Evolutionary conservation across 2,329 filamentous ascomycete species (phyloP).

Genomic region (Neofusicoccum cordaticola): DNA sequence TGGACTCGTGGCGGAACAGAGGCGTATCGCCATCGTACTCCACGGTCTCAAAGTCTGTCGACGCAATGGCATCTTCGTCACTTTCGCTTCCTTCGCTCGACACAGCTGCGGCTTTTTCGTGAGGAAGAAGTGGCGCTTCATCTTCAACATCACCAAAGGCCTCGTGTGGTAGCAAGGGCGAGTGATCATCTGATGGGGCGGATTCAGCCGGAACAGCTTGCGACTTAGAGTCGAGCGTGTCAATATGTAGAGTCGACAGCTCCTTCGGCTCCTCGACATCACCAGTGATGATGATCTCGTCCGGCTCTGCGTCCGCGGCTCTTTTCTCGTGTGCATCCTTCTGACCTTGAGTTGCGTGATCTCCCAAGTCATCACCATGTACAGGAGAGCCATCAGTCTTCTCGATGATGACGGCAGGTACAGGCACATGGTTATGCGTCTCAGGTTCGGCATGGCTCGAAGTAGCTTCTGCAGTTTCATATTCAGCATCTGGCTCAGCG

Average conservation of each 20-base stretch:
- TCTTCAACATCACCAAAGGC: conserved; percentile 16
- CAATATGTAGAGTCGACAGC: background rate
- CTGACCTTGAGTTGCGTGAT: conserved; percentile 31
- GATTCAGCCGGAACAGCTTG: background rate
- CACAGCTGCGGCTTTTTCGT: conserved; percentile 19
- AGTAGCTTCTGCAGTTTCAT: conserved; percentile 7
- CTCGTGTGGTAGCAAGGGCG: conserved; percentile 36
- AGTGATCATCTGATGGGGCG: conserved; percentile 24
- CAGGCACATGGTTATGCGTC: background rate
- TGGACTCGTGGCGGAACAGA: conserved; percentile 38
- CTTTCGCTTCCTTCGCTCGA: conserved; percentile 18
- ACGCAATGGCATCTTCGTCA: conserved; percentile 25
- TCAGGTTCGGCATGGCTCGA: background rate
- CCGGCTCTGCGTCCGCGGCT: conserved; percentile 34
- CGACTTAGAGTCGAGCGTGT: background rate
- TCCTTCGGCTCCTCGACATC: background rate
- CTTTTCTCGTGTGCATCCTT: conserved; percentile 33
- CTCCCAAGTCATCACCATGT: conserved; percentile 37
- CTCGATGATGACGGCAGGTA: conserved; percentile 34
- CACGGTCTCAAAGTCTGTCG: conserved; percentile 4
- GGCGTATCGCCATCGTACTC: conserved; percentile 24
- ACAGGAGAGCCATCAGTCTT: conserved; percentile 33
- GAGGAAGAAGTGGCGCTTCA: conserved; percentile 23
- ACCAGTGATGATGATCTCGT: conserved; percentile 28
- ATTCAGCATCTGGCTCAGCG: conserved; percentile 23